These are phyloP conservation scores for Erucastrum elatum DNA, from an alignment of 345 rosid species.

Conservation along the genomic window DNA sequence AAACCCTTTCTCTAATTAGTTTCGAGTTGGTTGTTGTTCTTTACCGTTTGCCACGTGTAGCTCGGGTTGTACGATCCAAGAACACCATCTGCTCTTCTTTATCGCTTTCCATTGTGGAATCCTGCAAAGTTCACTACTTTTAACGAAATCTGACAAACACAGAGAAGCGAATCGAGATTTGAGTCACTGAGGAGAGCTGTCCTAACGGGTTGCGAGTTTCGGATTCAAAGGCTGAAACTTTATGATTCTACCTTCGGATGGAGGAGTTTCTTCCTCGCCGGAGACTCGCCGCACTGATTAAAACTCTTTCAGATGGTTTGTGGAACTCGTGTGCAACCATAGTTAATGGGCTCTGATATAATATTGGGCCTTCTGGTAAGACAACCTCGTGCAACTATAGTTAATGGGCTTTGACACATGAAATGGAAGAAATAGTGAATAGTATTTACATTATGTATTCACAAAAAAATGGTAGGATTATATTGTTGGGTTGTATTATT, in stretches of 20 bases:
- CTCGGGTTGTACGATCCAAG: slow-evolving; percentile 70
- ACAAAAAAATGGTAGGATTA: too few relatives aligned
- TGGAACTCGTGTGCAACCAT: not conserved
- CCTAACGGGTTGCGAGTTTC: not conserved
- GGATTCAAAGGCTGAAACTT: not conserved
- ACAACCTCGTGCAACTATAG: too few relatives aligned
- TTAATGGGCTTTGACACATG: too few relatives aligned
- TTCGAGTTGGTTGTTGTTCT: not conserved
- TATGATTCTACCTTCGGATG: slow-evolving; percentile 5
- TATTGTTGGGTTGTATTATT: too few relatives aligned
- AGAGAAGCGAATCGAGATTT: not conserved
- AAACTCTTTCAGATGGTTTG: slow-evolving; percentile 1
- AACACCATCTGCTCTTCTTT: slow-evolving; percentile 53
- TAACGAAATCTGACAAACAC: slow-evolving; percentile 15
- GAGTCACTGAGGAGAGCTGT: not conserved
- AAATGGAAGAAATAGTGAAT: too few relatives aligned
- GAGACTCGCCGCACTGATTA: slow-evolving; percentile 15
- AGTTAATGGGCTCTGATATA: slow-evolving; percentile 1
- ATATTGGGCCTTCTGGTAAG: slow-evolving; percentile 18
- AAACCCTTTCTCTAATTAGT: not conserved
- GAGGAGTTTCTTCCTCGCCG: slow-evolving; percentile 24
- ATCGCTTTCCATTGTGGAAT: slow-evolving; percentile 48
- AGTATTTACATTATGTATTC: too few relatives aligned
- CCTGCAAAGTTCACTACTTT: slow-evolving; percentile 10
- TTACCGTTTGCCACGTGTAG: slow-evolving; percentile 81